A percentile compares a stretch with the other conserved stretches of the same genome.
phyloP scores from a whole-genome alignment of 129 eudicot genomes.

The Heracleum sosnowskyi region DNA sequence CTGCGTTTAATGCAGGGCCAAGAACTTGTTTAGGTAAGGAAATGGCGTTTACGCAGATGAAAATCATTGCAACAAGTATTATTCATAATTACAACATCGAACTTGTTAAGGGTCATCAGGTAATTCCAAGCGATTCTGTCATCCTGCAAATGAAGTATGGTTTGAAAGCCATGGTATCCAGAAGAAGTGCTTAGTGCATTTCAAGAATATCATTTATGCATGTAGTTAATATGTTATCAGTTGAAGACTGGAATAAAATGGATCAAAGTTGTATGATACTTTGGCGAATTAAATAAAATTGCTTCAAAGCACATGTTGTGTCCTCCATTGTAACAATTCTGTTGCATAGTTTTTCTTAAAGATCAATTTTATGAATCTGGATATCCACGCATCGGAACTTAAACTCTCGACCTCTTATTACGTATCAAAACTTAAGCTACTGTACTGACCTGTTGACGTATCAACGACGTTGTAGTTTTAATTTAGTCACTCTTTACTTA shows the following conservation, averaged over 20 bases:
- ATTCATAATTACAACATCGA: slow-evolving; percentile 25
- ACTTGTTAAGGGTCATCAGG: slow-evolving; percentile 32
- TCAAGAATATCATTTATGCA: background rate
- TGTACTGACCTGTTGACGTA: too few species aligned
- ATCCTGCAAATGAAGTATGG: slow-evolving; percentile 44
- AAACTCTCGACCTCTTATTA: too few species aligned
- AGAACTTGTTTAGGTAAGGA: slow-evolving; percentile 53
- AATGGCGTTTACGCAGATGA: slow-evolving; percentile 42
- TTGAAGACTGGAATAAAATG: background rate
- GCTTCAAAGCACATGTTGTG: too few species aligned
- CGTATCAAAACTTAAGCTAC: too few species aligned
- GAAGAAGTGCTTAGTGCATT: slow-evolving; percentile 4
- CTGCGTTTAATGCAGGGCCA: slow-evolving; percentile 53
- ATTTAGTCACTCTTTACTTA: too few species aligned
- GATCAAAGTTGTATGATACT: background rate
- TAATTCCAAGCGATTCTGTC: slow-evolving; percentile 29
- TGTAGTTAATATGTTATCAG: background rate
- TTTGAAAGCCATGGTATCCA: slow-evolving; percentile 26
- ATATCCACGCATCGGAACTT: too few species aligned
- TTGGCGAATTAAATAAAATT: background rate
- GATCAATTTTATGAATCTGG: too few species aligned
- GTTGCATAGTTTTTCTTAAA: background rate
- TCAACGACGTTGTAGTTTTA: too few species aligned
- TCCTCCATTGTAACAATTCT: too few species aligned
- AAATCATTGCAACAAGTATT: slow-evolving; percentile 29